Conservation (phyloP, 805 yeast genomes). For the Saccharomycopsis synnaedendra region DNA sequence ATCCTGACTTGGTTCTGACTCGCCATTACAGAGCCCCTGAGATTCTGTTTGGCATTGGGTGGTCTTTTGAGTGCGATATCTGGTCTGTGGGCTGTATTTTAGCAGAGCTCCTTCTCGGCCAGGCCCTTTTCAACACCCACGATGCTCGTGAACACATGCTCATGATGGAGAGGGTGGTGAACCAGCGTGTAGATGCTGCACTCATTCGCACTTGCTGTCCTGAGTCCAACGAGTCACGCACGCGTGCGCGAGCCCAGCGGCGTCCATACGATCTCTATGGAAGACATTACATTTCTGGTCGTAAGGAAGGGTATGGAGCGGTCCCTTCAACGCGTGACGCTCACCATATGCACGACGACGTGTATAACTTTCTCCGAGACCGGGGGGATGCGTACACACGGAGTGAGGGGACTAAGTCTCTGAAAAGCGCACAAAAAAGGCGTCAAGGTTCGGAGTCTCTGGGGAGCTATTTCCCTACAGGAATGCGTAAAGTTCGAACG, state of each 20-base stretch:
- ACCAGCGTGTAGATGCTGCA: conserved; percentile 34
- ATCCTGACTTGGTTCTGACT: conserved; percentile 84
- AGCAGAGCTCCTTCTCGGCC: conserved; percentile 87
- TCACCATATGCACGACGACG: conserved; percentile 1
- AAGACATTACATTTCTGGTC: conserved; percentile 4
- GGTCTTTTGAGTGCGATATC: conserved; percentile 95
- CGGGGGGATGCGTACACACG: conserved; percentile 7
- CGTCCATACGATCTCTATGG: conserved; percentile 11
- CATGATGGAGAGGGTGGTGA: conserved; percentile 79
- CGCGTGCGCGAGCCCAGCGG: background rate
- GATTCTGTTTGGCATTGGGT: conserved; percentile 85
- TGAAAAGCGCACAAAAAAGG: background rate
- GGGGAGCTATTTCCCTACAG: background rate
- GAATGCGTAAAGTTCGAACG: conserved; percentile 2
- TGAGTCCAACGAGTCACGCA: background rate
- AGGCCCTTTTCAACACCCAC: conserved; percentile 88
- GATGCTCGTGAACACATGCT: conserved; percentile 92
- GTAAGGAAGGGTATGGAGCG: conserved; percentile 12
- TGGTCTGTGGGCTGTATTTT: conserved; percentile 96
- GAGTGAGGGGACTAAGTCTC: background rate
- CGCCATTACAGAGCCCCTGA: conserved; percentile 97
- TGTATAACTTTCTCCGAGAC: conserved; percentile 4
- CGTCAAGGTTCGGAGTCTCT: background rate
- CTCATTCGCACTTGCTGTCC: conserved; percentile 23
- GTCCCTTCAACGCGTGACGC: conserved; percentile 2